Evolutionary conservation across 768 basidiomycete species (phyloP).

Genomic region (Suillus spraguei): DNA sequence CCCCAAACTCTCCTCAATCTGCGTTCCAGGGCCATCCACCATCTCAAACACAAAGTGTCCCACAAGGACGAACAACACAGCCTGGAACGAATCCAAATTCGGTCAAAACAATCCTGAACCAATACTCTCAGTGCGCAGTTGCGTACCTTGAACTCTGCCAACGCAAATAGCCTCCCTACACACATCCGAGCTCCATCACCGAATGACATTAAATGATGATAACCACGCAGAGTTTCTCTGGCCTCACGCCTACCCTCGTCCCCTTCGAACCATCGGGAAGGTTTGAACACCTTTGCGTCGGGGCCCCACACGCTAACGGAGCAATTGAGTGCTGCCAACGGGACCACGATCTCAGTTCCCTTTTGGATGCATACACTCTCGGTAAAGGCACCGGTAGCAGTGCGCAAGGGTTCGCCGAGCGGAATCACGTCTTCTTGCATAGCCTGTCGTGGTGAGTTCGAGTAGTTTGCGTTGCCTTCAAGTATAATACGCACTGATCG

Average conservation of each 20-base stretch:
- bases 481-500: slow-evolving; percentile 32
- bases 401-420: slow-evolving; percentile 33
- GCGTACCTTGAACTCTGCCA: slow-evolving; percentile 43
- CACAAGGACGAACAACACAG: slow-evolving; percentile 38
- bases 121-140: neutral
- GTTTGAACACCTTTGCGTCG: slow-evolving; percentile 44
- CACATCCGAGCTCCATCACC: slow-evolving; percentile 48
- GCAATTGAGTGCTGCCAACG: too few relatives aligned
- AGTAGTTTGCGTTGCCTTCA: neutral
- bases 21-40: slow-evolving; percentile 41
- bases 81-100: slow-evolving; percentile 25
- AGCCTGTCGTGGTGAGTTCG: slow-evolving; percentile 29
- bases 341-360: slow-evolving; percentile 40
- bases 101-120: neutral
- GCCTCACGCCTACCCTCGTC: slow-evolving; percentile 23
- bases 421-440: slow-evolving; percentile 42
- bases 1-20: slow-evolving; percentile 25
- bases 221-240: slow-evolving; percentile 36
- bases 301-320: slow-evolving; percentile 46
- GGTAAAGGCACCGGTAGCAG: slow-evolving; percentile 29
- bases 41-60: slow-evolving; percentile 36
- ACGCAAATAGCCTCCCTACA: slow-evolving; percentile 45
- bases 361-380: slow-evolving; percentile 38
- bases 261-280: slow-evolving; percentile 43
- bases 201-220: slow-evolving; percentile 45